phyloP scores from a whole-genome alignment of 2,329 filamentous ascomycete species.

The Phyllosticta citriasiana region DNA sequence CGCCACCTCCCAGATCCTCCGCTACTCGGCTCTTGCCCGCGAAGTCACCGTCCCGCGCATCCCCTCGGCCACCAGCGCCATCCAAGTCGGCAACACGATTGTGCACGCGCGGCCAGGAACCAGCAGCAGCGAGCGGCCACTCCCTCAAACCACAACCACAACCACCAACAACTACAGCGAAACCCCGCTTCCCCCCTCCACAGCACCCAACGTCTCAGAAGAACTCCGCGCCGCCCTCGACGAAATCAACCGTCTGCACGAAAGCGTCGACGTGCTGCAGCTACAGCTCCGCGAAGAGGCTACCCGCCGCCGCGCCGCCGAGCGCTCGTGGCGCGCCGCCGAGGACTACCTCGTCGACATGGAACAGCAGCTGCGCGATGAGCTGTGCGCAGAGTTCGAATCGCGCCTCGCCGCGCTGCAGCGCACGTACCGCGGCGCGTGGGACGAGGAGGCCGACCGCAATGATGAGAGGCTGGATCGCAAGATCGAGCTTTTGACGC shows the following conservation, averaged over 20 bases:
- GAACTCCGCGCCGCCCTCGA: constrained; percentile 75
- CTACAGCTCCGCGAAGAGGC: constrained; percentile 61
- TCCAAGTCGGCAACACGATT: constrained; percentile 32
- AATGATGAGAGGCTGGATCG: constrained; percentile 78
- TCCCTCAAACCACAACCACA: constrained; percentile 15
- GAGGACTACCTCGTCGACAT: constrained; percentile 59
- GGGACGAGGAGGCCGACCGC: constrained; percentile 66
- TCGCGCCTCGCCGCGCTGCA: constrained; percentile 63
- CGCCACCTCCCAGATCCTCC: constrained; percentile 88
- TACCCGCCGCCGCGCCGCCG: constrained; percentile 58
- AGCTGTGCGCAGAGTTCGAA: constrained; percentile 83
- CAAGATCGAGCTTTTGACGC: constrained; percentile 65
- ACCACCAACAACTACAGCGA: constrained; percentile 28
- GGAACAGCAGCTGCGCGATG: constrained; percentile 78
- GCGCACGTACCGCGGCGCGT: constrained; percentile 67
- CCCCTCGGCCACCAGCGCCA: constrained; percentile 63
- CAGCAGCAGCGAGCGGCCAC: constrained; percentile 13
- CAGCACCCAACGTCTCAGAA: constrained; percentile 33
- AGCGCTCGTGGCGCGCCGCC: constrained; percentile 59
- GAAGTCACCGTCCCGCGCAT: constrained; percentile 88
- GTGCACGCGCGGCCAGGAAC: constrained; percentile 23
- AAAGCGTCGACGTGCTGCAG: constrained; percentile 67
- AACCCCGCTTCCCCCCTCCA: constrained; percentile 18
- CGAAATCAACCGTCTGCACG: constrained; percentile 69
- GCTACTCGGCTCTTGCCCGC: constrained; percentile 84